phyloP scores from a whole-genome alignment of 2,329 filamentous ascomycete species.

The Hypoxylon sp. region DNA sequence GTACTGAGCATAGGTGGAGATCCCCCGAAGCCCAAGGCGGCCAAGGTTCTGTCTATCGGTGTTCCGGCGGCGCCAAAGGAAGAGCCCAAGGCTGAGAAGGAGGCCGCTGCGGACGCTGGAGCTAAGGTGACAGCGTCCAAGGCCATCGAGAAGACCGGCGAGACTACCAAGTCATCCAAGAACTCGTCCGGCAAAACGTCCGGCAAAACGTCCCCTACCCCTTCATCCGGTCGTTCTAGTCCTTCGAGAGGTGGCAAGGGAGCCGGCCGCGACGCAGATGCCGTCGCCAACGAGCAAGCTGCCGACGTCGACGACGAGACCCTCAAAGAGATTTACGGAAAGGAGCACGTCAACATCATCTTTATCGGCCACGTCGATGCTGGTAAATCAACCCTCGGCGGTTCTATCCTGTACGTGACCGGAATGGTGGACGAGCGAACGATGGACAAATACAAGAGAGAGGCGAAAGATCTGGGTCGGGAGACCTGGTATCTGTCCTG shows the following conservation, averaged over 20 bases:
- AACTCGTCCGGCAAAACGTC: conserved; percentile 69
- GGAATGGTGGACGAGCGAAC: conserved; percentile 99
- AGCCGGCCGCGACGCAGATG: conserved; percentile 73
- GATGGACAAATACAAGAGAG: conserved; percentile 96
- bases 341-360: conserved; percentile 92
- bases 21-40: conserved; percentile 56
- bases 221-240: conserved; percentile 84
- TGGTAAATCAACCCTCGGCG: conserved; percentile 95
- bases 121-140: conserved; percentile 87
- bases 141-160: conserved; percentile 90
- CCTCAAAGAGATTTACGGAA: conserved; percentile 94
- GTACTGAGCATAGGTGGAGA: conserved; percentile 70
- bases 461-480: conserved; percentile 94
- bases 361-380: conserved; percentile 99
- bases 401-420: conserved; percentile 89
- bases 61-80: conserved; percentile 62
- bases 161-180: conserved; percentile 59
- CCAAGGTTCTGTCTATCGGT: conserved; percentile 83
- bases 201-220: conserved; percentile 81
- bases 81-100: conserved; percentile 55
- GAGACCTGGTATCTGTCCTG: conserved; percentile 99
- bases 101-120: conserved; percentile 59
- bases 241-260: conserved; percentile 70
- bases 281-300: conserved; percentile 82
- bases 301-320: conserved; percentile 76